phyloP scores from a whole-genome alignment of 2,329 filamentous ascomycete genomes.

The Calonectria hongkongensis region DNA sequence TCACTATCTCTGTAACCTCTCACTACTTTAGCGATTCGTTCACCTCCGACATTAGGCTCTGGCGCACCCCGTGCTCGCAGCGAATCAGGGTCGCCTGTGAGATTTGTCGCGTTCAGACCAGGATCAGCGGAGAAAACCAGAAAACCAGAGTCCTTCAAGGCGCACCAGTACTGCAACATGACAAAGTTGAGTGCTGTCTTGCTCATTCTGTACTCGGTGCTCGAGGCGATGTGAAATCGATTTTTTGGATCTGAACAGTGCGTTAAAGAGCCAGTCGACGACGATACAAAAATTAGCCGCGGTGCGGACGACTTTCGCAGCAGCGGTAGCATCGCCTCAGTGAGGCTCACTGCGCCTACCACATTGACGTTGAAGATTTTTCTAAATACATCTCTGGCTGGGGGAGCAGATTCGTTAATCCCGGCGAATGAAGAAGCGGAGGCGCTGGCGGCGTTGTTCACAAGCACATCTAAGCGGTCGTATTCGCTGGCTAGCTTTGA shows the following conservation, averaged over 20 bases:
- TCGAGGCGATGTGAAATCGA: constrained; percentile 14
- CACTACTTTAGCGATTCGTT: constrained; percentile 34
- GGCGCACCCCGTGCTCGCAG: constrained; percentile 34
- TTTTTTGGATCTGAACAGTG: constrained; percentile 26
- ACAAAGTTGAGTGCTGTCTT: constrained; percentile 36
- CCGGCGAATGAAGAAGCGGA: constrained; percentile 32
- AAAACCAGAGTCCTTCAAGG: constrained; percentile 31
- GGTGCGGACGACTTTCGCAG: constrained; percentile 25
- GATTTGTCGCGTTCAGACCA: constrained; percentile 33
- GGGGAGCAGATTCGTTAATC: constrained; percentile 1
- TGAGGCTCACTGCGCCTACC: constrained; percentile 28
- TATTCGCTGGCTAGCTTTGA: constrained; percentile 1
- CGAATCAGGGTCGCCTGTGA: constrained; percentile 23
- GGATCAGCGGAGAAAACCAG: constrained; percentile 34
- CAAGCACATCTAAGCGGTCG: constrained; percentile 28
- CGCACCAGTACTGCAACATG: constrained; percentile 35
- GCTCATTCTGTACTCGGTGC: constrained; percentile 36
- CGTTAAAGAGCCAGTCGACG: constrained; percentile 31
- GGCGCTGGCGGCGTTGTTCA: constrained; percentile 35
- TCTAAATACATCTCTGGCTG: constrained; percentile 7
- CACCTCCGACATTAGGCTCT: constrained; percentile 31
- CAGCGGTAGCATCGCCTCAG: constrained; percentile 32
- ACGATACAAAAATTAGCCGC: constrained; percentile 33
- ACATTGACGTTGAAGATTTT: constrained; percentile 26
- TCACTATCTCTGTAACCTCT: constrained; percentile 35